Conservation (phyloP, 2,329 filamentous ascomycete genomes). For the Microcyclospora pomicola region DNA sequence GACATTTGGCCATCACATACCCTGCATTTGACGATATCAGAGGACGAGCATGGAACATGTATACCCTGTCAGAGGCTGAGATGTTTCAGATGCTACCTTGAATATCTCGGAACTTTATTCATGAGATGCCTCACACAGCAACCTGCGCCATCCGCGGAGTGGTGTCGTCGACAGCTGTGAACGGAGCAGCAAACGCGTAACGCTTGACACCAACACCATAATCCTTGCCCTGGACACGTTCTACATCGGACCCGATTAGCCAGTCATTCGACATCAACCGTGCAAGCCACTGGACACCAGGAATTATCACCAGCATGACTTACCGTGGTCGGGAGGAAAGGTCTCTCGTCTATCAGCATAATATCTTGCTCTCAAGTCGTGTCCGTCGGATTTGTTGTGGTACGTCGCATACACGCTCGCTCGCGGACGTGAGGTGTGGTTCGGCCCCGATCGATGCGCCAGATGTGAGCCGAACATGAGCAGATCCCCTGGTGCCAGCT, state of each 20-base stretch:
- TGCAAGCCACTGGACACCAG: not conserved
- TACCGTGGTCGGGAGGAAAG: conserved; percentile 28
- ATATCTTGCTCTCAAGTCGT: conserved; percentile 29
- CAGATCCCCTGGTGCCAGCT: conserved; percentile 24
- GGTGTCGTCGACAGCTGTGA: conserved; percentile 10
- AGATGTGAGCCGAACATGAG: conserved; percentile 29
- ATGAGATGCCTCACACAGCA: too few relatives aligned
- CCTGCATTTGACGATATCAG: too few relatives aligned
- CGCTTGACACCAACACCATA: conserved; percentile 13
- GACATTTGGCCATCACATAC: too few relatives aligned
- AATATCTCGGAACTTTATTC: too few relatives aligned
- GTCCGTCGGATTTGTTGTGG: conserved; percentile 26
- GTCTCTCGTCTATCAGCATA: conserved; percentile 28
- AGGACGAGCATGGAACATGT: too few relatives aligned
- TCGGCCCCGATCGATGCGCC: conserved; percentile 26
- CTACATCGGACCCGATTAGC: conserved; percentile 3
- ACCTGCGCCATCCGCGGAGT: too few relatives aligned
- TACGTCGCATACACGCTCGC: conserved; percentile 32
- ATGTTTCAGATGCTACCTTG: too few relatives aligned
- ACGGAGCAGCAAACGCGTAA: conserved; percentile 16
- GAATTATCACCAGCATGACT: conserved; percentile 1
- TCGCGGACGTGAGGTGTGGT: conserved; percentile 23
- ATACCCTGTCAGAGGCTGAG: too few relatives aligned
- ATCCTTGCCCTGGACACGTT: conserved; percentile 12
- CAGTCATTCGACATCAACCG: conserved; percentile 1